Base-by-base conservation (phyloP, 2,329 filamentous ascomycete genomes). In the Alternaria arbusti region DNA sequence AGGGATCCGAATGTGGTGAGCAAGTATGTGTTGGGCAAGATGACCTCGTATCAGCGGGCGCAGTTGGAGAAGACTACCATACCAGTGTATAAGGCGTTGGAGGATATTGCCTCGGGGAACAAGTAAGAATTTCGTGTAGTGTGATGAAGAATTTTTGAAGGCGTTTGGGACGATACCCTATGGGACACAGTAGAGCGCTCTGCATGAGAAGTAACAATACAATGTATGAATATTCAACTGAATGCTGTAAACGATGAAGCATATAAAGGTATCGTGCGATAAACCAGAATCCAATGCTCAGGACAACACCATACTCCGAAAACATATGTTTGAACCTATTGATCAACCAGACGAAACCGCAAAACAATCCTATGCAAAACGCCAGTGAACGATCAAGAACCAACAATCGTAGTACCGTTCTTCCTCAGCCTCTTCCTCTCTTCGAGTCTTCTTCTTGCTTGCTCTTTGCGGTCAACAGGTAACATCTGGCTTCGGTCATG, bases 1-100 rank as follows among this genome's bases (percentile, higher is more conserved):
- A 85, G 94, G 66, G 89, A 93, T 54, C 83, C 84, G 22, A 81
- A 83, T 43, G 87, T 87, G 3, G 94, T 98, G 10, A 87, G 90
- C 46, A 83, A 87, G 23, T 97, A 95, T 82, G 94, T 98, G 46
- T 81, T 98, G 70, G 85, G 85, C 61, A 88, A 88, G 72, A 89
- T 96, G 84, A 86, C 84, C 10, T 30, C 36, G 0, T 59, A 56
- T 44, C 75, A 80, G 77, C 20, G 77, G 82, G 13, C 43, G 52
- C 69, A 64, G 47, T 78, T 93, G 46, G 84, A 86, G 63, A 79
- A 72, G 36, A 80, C 79, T 12, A 82, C 80, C 30, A 81, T 81
- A 5, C 79, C 84, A 22, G 85, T 87, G 13, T 83, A 88, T 3
- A 82, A 82, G 47, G 78, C 84, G 28, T 79, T 92, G 65, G 81